Conservation (phyloP, 129 eudicot species). For the Saussurea involucrata region DNA sequence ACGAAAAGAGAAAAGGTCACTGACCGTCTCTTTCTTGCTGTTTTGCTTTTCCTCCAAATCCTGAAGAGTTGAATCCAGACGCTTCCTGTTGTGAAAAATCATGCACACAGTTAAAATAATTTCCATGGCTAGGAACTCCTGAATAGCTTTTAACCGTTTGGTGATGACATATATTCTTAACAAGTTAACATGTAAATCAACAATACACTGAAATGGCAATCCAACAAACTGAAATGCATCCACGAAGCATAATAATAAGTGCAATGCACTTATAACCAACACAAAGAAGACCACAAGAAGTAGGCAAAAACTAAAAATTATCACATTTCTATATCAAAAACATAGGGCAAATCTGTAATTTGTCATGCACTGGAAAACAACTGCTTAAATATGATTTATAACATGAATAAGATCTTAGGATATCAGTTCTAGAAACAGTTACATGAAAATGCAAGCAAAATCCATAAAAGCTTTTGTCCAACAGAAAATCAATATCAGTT, state of each 20-base stretch:
- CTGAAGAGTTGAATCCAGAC: slow-evolving; percentile 84
- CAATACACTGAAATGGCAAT: not conserved
- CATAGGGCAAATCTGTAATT: not conserved
- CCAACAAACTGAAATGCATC: not conserved
- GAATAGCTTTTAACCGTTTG: slow-evolving; percentile 3
- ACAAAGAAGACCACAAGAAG: not conserved
- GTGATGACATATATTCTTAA: not conserved
- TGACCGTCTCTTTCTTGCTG: slow-evolving; percentile 90
- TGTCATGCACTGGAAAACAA: too few relatives aligned
- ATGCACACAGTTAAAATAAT: not conserved
- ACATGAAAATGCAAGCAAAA: not conserved
- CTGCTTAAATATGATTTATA: too few relatives aligned
- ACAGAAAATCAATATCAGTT: not conserved
- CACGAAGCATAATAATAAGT: not conserved
- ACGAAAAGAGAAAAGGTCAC: slow-evolving; percentile 16
- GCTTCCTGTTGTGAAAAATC: slow-evolving; percentile 53
- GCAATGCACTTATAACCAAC: not conserved
- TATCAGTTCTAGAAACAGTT: too few relatives aligned
- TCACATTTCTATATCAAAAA: not conserved
- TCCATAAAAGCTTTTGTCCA: not conserved
- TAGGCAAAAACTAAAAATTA: not conserved
- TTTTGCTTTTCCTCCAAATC: slow-evolving; percentile 92
- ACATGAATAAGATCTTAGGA: too few relatives aligned
- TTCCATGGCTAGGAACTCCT: not conserved
- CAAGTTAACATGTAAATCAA: not conserved